Conservation (phyloP, 768 basidiomycete genomes). For the Fomitopsis serialis region DNA sequence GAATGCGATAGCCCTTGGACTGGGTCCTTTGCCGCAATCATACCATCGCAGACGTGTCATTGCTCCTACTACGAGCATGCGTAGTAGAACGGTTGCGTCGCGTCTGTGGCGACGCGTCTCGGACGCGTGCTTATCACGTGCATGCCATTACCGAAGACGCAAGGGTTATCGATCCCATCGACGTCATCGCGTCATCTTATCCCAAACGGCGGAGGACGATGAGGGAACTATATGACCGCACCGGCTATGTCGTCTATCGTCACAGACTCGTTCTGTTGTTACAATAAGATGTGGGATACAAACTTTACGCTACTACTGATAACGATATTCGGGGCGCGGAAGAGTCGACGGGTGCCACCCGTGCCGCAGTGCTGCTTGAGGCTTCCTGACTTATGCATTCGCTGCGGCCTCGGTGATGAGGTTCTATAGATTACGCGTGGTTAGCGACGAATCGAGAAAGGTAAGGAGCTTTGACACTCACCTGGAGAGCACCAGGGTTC, state of each 20-base stretch:
- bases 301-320: not conserved
- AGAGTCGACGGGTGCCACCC: not conserved
- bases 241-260: not conserved
- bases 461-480: conserved; percentile 17
- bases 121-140: no score
- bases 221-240: not conserved
- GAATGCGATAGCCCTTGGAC: no score
- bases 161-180: no score
- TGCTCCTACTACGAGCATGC: no score
- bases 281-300: conserved; percentile 2
- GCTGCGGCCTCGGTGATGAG: not conserved
- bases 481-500: conserved; percentile 34
- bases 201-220: not conserved
- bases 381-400: not conserved
- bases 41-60: no score
- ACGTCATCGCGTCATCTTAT: no score
- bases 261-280: not conserved
- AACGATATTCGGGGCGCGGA: not conserved
- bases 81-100: no score
- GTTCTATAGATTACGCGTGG: not conserved
- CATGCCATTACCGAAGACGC: no score
- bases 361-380: not conserved
- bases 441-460: not conserved
- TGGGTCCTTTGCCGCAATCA: no score
- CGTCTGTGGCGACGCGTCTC: no score